Evolutionary conservation across 2,329 filamentous ascomycete genomes (phyloP).

Genomic region (Cladosporium sp.): DNA sequence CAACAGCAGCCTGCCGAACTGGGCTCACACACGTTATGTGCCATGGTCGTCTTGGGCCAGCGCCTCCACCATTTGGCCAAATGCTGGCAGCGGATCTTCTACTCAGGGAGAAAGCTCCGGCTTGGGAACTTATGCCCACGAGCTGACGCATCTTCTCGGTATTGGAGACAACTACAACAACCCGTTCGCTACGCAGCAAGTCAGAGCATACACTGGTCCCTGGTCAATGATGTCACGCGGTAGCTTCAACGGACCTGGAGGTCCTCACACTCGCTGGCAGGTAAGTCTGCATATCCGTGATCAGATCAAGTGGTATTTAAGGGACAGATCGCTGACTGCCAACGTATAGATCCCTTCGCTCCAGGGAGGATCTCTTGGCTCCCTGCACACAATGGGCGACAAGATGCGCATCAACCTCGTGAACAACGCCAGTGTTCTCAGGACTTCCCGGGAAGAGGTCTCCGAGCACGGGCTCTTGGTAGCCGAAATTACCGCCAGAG

Average conservation of each 20-base stretch:
- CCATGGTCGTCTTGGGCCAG: constrained; percentile 57
- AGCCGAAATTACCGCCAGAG: constrained; percentile 50
- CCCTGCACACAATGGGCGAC: constrained; percentile 55
- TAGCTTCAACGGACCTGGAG: constrained; percentile 51
- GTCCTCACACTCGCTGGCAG: constrained; percentile 54
- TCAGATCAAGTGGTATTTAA: background rate
- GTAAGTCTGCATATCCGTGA: background rate
- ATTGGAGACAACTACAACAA: constrained; percentile 61
- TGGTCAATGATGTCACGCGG: constrained; percentile 57
- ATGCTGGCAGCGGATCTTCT: constrained; percentile 54
- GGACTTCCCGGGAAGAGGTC: constrained; percentile 47
- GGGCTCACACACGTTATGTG: constrained; percentile 53
- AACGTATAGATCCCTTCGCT: constrained; percentile 49
- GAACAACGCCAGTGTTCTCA: constrained; percentile 45
- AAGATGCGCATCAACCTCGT: constrained; percentile 55
- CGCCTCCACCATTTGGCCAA: constrained; percentile 55
- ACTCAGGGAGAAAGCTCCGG: constrained; percentile 57
- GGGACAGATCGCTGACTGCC: background rate
- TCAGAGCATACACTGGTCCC: constrained; percentile 53
- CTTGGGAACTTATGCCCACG: constrained; percentile 56
- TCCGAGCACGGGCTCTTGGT: constrained; percentile 43
- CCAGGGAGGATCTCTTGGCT: constrained; percentile 52
- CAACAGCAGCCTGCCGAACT: constrained; percentile 45
- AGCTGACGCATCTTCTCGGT: constrained; percentile 53
- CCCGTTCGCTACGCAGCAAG: constrained; percentile 48